These are phyloP conservation scores for Aspergillus ruber DNA, from an alignment of 2,329 filamentous ascomycete genomes.

Conservation along the genomic window DNA sequence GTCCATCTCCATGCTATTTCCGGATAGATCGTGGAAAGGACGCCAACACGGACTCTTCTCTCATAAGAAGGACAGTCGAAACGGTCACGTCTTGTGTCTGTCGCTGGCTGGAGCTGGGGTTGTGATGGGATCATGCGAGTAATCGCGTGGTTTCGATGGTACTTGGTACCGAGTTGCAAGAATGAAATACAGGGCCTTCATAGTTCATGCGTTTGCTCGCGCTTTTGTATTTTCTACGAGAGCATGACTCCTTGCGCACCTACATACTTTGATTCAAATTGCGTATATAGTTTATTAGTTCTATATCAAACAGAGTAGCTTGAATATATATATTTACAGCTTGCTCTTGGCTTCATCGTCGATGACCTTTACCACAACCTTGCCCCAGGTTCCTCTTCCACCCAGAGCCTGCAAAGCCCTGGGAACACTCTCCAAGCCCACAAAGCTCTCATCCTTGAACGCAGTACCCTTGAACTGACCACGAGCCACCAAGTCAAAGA, in stretches of 20 bases:
- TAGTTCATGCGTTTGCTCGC: conserved; percentile 38
- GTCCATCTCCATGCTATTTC: conserved; percentile 1
- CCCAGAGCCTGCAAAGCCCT: conserved; percentile 72
- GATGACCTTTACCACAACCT: conserved; percentile 83
- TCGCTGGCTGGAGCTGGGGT: conserved; percentile 36
- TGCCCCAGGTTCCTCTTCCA: conserved; percentile 83
- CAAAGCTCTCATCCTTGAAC: conserved; percentile 74
- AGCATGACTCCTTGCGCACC: conserved; percentile 44
- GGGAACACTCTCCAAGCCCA: conserved; percentile 72
- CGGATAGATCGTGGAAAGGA: not conserved
- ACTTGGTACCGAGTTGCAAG: conserved; percentile 27
- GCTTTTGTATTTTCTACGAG: conserved; percentile 27
- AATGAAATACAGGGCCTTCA: conserved; percentile 38
- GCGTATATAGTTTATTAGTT: not conserved
- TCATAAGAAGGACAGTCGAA: conserved; percentile 30
- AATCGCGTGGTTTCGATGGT: conserved; percentile 7
- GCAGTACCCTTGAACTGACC: conserved; percentile 77
- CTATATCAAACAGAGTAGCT: not conserved
- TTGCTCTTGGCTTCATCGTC: conserved; percentile 57
- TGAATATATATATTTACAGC: conserved; percentile 18
- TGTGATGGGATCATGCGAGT: not conserved
- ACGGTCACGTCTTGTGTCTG: conserved; percentile 38
- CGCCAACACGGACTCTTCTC: conserved; percentile 25
- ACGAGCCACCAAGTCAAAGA: conserved; percentile 68
- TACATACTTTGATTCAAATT: conserved; percentile 17